These are phyloP conservation scores for Cryptococcus sp. DNA, from an alignment of 1,284 basidiomycete species.

Conservation along the genomic window DNA sequence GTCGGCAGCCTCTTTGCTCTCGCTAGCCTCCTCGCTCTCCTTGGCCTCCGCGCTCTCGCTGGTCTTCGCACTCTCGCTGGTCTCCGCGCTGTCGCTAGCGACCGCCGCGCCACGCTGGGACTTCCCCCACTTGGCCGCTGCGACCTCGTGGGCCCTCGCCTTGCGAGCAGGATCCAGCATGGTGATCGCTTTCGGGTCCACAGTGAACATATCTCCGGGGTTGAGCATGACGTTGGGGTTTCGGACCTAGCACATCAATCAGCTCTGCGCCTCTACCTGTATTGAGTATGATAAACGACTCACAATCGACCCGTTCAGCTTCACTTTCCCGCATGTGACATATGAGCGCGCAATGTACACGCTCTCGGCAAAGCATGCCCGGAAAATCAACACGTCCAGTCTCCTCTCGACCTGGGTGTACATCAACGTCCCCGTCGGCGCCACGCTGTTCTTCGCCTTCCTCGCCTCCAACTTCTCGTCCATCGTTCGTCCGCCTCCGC, in stretches of 20 bases:
- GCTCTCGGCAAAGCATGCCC: slow-evolving; percentile 84
- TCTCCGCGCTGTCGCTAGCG: slow-evolving; percentile 16
- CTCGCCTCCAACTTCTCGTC: slow-evolving; percentile 53
- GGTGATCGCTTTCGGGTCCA: slow-evolving; percentile 75
- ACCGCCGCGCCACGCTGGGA: slow-evolving; percentile 18
- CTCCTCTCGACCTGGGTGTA: slow-evolving; percentile 88
- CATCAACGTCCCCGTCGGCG: slow-evolving; percentile 86
- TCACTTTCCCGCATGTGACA: slow-evolving; percentile 82
- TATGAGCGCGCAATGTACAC: slow-evolving; percentile 85
- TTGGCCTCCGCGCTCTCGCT: slow-evolving; percentile 14
- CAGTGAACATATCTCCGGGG: slow-evolving; percentile 90
- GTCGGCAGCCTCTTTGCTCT: slow-evolving; percentile 2
- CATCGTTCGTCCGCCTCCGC: slow-evolving; percentile 37
- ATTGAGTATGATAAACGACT: slow-evolving; percentile 29
- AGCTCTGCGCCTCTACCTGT: background rate
- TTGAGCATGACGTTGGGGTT: slow-evolving; percentile 87
- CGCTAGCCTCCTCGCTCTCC: slow-evolving; percentile 14
- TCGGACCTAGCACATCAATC: slow-evolving; percentile 57
- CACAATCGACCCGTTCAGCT: slow-evolving; percentile 85
- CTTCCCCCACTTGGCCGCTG: background rate
- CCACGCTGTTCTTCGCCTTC: slow-evolving; percentile 57
- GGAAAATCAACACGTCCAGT: slow-evolving; percentile 87
- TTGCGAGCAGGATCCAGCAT: slow-evolving; percentile 56
- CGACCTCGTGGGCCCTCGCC: slow-evolving; percentile 8
- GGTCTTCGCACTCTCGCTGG: slow-evolving; percentile 12